Conservation (phyloP, 2,329 filamentous ascomycete species). For the Xylariaceae sp. region DNA sequence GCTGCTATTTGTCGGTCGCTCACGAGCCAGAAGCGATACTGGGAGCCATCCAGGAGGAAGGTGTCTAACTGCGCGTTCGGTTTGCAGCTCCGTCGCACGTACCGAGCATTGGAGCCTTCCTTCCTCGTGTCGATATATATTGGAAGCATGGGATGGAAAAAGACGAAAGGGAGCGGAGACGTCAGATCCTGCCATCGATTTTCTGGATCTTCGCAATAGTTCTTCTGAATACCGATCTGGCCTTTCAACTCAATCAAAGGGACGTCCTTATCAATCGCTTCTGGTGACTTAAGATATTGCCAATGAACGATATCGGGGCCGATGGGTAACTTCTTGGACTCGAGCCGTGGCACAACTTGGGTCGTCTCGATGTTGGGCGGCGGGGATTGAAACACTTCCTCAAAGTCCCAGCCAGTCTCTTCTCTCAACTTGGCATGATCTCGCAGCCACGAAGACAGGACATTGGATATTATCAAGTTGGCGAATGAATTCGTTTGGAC, state of each 20-base stretch:
- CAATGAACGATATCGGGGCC: constrained; percentile 53
- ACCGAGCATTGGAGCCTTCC: constrained; percentile 80
- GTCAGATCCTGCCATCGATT: constrained; percentile 63
- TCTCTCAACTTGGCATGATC: constrained; percentile 61
- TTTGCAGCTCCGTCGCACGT: constrained; percentile 84
- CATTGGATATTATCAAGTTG: constrained; percentile 65
- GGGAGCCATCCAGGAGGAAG: constrained; percentile 66
- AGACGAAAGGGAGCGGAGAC: constrained; percentile 65
- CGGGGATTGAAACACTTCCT: constrained; percentile 60
- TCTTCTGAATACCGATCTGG: constrained; percentile 63
- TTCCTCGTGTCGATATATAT: constrained; percentile 82
- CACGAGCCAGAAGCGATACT: constrained; percentile 90
- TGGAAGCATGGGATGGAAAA: constrained; percentile 81
- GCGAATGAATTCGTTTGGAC: constrained; percentile 70
- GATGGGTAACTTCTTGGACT: constrained; percentile 39
- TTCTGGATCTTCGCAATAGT: constrained; percentile 58
- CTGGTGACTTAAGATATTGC: constrained; percentile 53
- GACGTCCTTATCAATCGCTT: constrained; percentile 48
- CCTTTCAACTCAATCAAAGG: constrained; percentile 68
- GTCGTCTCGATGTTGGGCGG: constrained; percentile 35
- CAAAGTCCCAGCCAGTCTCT: constrained; percentile 57
- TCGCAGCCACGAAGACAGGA: constrained; percentile 70
- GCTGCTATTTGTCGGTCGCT: constrained; percentile 68
- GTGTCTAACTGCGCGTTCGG: constrained; percentile 87
- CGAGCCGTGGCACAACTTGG: constrained; percentile 40